Percentiles rank a stretch among this genome's conserved stretches.
These are phyloP conservation scores for Smithsoniella earleae DNA, from an alignment of 163 green algal species.

Conservation along the genomic window DNA sequence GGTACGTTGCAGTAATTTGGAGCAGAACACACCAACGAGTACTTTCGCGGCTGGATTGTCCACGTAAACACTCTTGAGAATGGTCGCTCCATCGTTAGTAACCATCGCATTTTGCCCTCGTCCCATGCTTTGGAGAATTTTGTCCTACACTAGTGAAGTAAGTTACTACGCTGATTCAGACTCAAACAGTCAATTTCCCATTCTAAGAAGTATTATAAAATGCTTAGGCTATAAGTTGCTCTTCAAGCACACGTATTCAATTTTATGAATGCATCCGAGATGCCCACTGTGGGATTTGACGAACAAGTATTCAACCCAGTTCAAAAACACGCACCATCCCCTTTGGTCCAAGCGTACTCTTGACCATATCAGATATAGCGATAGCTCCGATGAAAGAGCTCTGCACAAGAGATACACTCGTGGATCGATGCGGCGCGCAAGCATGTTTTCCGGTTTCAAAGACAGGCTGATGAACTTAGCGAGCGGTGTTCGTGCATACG, in stretches of 20 bases:
- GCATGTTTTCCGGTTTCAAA: not conserved
- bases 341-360: slow-evolving; percentile 96
- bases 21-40: slow-evolving; percentile 64
- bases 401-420: slow-evolving; percentile 38
- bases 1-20: not conserved
- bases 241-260: not conserved
- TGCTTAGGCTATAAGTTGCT: too few relatives aligned
- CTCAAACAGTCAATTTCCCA: too few relatives aligned
- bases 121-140: slow-evolving; percentile 93
- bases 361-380: slow-evolving; percentile 96
- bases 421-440: not conserved
- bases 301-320: not conserved
- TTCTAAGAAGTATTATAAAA: too few relatives aligned
- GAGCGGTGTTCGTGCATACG: not conserved
- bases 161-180: not conserved
- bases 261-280: too few relatives aligned
- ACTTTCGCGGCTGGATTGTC: slow-evolving; percentile 98
- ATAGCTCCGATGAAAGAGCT: slow-evolving; percentile 93
- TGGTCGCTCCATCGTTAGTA: slow-evolving; percentile 98
- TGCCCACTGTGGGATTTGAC: not conserved
- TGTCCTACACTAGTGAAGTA: slow-evolving; percentile 65
- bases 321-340: slow-evolving; percentile 68
- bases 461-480: not conserved
- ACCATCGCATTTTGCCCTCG: slow-evolving; percentile 78
- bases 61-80: slow-evolving; percentile 95